Evolutionary conservation across 2,329 filamentous ascomycete species (phyloP).

Genomic region (Pseudogymnoascus sp.): DNA sequence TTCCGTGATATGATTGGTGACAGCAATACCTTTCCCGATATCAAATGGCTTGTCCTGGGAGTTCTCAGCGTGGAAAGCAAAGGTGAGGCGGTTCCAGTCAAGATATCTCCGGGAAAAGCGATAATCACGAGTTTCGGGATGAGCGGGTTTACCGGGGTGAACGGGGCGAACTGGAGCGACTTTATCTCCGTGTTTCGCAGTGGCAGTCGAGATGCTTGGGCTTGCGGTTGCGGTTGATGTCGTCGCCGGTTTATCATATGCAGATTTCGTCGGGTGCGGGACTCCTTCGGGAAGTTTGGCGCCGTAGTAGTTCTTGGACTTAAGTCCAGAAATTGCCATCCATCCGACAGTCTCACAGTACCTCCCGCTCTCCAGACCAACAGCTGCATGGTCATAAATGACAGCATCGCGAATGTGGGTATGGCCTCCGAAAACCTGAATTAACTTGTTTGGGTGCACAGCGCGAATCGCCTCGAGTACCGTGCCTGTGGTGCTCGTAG

Average conservation of each 20-base stretch:
- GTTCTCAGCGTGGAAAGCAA: conserved; percentile 61
- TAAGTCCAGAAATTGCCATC: conserved; percentile 67
- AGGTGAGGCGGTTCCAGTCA: conserved; percentile 75
- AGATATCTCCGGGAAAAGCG: conserved; percentile 72
- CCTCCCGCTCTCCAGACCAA: conserved; percentile 75
- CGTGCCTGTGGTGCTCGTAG: conserved; percentile 63
- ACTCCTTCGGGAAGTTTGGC: conserved; percentile 19
- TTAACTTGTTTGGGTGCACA: conserved; percentile 70
- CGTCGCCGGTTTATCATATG: conserved; percentile 27
- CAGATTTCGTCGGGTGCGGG: conserved; percentile 23
- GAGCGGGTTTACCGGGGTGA: conserved; percentile 26
- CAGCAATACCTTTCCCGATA: conserved; percentile 63
- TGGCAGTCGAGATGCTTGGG: conserved; percentile 53
- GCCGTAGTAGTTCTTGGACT: conserved; percentile 20
- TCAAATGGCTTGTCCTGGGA: conserved; percentile 62
- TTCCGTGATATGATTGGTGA: conserved; percentile 58
- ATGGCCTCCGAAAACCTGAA: conserved; percentile 88
- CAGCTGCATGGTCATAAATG: conserved; percentile 67
- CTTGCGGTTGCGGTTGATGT: conserved; percentile 49
- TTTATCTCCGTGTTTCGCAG: conserved; percentile 9
- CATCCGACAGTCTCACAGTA: conserved; percentile 96
- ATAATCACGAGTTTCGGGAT: neutral
- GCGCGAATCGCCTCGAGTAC: conserved; percentile 71
- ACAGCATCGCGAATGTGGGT: conserved; percentile 80
- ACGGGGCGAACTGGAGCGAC: conserved; percentile 62